Percentiles rank a stretch among this genome's conserved stretches.
These are phyloP conservation scores for Phlyctochytrium bullatum DNA, from an alignment of 192 early-diverging fungal species.

Conservation along the genomic window DNA sequence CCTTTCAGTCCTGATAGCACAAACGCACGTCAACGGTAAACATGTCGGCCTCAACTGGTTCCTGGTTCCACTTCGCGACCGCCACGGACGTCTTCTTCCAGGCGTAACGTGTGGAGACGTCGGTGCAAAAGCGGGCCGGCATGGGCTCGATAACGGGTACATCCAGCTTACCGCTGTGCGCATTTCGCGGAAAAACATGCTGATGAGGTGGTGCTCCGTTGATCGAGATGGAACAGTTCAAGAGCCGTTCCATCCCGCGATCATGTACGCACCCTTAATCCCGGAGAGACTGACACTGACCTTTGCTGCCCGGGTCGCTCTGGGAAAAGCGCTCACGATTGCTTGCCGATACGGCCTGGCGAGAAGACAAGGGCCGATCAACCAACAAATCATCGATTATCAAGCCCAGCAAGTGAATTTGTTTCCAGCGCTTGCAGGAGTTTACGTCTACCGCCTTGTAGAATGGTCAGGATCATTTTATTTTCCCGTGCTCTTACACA, in stretches of 20 bases:
- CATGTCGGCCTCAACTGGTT: slow-evolving; percentile 67
- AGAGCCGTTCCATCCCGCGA: slow-evolving; percentile 50
- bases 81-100: slow-evolving; percentile 47
- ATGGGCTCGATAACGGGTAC: slow-evolving; percentile 68
- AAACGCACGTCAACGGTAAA: slow-evolving; percentile 58
- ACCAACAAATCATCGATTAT: slow-evolving; percentile 68
- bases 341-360: slow-evolving; percentile 54
- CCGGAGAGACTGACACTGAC: slow-evolving; percentile 59
- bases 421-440: slow-evolving; percentile 36
- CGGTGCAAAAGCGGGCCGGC: slow-evolving; percentile 58
- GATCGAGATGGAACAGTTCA: slow-evolving; percentile 51
- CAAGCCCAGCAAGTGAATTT: slow-evolving; percentile 60
- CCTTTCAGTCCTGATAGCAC: slow-evolving; percentile 47
- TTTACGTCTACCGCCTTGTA: slow-evolving; percentile 1
- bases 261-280: slow-evolving; percentile 50
- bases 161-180: slow-evolving; percentile 57
- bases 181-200: slow-evolving; percentile 57
- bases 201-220: slow-evolving; percentile 56
- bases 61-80: slow-evolving; percentile 58
- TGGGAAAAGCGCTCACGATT: slow-evolving; percentile 56
- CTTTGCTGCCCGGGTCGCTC: slow-evolving; percentile 32
- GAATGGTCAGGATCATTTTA: too few species aligned
- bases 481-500: too few species aligned
- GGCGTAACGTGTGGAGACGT: slow-evolving; percentile 58
- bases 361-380: slow-evolving; percentile 57